Conservation (phyloP, 2,329 filamentous ascomycete genomes). For the Aureobasidium lini region DNA sequence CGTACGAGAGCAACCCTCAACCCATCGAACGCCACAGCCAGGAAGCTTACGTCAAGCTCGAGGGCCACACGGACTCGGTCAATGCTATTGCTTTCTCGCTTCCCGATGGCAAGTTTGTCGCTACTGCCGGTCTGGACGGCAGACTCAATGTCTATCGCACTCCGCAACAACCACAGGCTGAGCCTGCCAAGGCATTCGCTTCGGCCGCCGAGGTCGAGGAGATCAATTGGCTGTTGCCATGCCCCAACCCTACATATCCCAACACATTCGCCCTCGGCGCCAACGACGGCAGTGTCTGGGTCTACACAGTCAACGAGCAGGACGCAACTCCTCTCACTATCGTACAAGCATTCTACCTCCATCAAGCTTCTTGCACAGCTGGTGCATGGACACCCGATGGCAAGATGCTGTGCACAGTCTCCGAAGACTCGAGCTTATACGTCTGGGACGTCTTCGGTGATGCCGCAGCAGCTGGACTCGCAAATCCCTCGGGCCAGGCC, state of each 20-base stretch:
- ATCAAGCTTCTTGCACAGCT: conserved; percentile 78
- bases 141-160: conserved; percentile 53
- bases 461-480: conserved; percentile 58
- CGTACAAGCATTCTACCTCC: conserved; percentile 85
- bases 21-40: conserved; percentile 52
- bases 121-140: conserved; percentile 85
- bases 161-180: conserved; percentile 16
- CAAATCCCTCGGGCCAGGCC: conserved; percentile 46
- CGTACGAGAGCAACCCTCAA: conserved; percentile 62
- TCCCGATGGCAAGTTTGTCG: conserved; percentile 72
- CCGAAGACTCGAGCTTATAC: conserved; percentile 80
- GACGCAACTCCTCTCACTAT: conserved; percentile 65
- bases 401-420: conserved; percentile 75
- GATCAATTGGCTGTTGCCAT: conserved; percentile 81
- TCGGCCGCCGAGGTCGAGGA: conserved; percentile 88
- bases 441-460: conserved; percentile 88
- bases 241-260: conserved; percentile 61
- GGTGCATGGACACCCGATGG: conserved; percentile 89
- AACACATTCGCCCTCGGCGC: conserved; percentile 85
- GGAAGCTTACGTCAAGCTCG: conserved; percentile 61
- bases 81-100: conserved; percentile 79
- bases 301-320: conserved; percentile 73
- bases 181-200: conserved; percentile 52
- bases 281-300: conserved; percentile 88
- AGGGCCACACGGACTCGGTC: conserved; percentile 89